Base-by-base conservation (phyloP, 129 eudicot genomes). In the Saposhnikovia divaricata region DNA sequence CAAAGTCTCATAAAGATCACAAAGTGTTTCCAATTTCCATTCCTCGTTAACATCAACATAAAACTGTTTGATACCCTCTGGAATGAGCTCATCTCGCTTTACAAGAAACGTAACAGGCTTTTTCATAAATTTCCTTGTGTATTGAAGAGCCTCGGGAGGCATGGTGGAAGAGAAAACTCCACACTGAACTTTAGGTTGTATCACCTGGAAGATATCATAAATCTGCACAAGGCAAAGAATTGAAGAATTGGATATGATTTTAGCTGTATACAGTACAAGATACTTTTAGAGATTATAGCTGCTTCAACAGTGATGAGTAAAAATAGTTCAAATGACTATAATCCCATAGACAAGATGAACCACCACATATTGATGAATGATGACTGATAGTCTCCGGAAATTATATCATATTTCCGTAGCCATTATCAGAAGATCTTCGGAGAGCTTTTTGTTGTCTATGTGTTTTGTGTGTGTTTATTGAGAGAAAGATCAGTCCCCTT, bases 71-170 rank as follows among this genome's bases (percentile, higher is more conserved):
- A 65, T 65, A 65, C 16, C 71, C 71, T 84, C 82, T 9, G 72
- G 84, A 15, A 84, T 81, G 25, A 84, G 87, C 82, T 84, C 87
- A 37, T 84, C 84, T 44, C 87, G 82, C 63, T 84, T 84, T 38
- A 84, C 82, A 18, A 84, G 84, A 55, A 84, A 81, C 37, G 82
- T 76, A 2, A 77, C 87, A 21, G 87, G 87, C 39, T 84, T 71
- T 31, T 48, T 37, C 82, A 80, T 80, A 70, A 70, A 70, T 38
- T 19, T 39, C 13, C 47, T 71, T 15, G 79, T 80, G 27, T 74
- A 74, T 53, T 80, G 79, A 27, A 80, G 83, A 45, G 79, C 79
- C 57, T 80, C 79, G 42, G 79, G 74, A 19, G 83, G 83, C 79
- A 74, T 73, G 39, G 83, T 80, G 37, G 83, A 84, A 23, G 84